Conservation (phyloP, 2,329 filamentous ascomycete species). For the Thielaviopsis populi region DNA sequence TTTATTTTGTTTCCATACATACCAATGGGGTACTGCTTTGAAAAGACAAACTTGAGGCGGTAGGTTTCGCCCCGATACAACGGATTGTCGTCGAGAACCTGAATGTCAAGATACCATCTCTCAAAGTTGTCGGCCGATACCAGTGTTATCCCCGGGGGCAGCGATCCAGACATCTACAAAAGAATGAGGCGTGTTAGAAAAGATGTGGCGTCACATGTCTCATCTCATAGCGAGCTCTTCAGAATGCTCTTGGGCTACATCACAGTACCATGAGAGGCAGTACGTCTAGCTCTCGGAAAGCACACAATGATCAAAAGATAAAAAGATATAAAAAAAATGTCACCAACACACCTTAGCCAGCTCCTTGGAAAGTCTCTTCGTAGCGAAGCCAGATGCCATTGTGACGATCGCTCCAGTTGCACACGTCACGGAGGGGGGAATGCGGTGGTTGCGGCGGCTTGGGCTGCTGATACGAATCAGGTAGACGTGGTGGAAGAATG, state of each 20-base stretch:
- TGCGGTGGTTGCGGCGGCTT: neutral
- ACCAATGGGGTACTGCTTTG: conserved; percentile 79
- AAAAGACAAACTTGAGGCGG: conserved; percentile 77
- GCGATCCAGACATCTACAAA: conserved; percentile 35
- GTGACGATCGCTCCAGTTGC: neutral
- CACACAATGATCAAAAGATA: too few species aligned
- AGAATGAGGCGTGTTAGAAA: neutral
- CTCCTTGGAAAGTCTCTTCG: conserved; percentile 46
- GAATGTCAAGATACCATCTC: conserved; percentile 86
- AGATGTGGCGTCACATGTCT: neutral
- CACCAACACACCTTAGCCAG: conserved; percentile 34
- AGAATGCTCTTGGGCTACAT: neutral
- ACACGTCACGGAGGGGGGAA: too few species aligned
- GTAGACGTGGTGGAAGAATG: neutral
- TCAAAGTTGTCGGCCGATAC: conserved; percentile 69
- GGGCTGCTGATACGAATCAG: neutral
- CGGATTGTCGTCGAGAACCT: conserved; percentile 79
- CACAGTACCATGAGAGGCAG: neutral
- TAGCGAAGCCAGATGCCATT: conserved; percentile 30
- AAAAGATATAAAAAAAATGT: neutral
- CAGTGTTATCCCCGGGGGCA: conserved; percentile 60
- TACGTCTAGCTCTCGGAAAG: conserved; percentile 7
- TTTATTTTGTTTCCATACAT: conserved; percentile 21
- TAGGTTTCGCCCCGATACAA: conserved; percentile 69
- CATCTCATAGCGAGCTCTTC: neutral